phyloP scores from a whole-genome alignment of 2,329 filamentous ascomycete species.

The Fusarium sp. region DNA sequence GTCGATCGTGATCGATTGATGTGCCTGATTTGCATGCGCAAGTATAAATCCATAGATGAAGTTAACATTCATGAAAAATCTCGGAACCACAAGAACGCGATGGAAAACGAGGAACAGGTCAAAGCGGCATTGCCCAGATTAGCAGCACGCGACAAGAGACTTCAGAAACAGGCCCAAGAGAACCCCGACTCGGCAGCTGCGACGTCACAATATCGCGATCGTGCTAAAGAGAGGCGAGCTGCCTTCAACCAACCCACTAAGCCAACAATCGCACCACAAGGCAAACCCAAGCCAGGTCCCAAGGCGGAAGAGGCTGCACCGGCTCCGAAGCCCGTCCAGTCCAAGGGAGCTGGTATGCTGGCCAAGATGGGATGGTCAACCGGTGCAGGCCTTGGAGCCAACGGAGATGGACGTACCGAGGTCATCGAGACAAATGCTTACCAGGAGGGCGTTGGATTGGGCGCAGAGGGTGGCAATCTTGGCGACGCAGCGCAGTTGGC shows the following conservation, averaged over 20 bases:
- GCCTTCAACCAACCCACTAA: constrained; percentile 70
- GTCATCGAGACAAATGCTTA: constrained; percentile 73
- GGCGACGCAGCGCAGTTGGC: constrained; percentile 75
- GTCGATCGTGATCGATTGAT: constrained; percentile 63
- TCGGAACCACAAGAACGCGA: constrained; percentile 54
- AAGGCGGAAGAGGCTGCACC: constrained; percentile 34
- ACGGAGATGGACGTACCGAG: constrained; percentile 69
- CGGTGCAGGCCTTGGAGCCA: constrained; percentile 72
- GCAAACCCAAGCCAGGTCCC: constrained; percentile 45
- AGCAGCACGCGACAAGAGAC: constrained; percentile 52
- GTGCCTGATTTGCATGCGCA: constrained; percentile 59
- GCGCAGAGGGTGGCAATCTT: constrained; percentile 74
- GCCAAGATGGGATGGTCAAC: constrained; percentile 78
- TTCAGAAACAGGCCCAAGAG: constrained; percentile 45
- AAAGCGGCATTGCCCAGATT: constrained; percentile 59
- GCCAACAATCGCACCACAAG: constrained; percentile 52
- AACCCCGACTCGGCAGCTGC: constrained; percentile 38
- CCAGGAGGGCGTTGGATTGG: constrained; percentile 73
- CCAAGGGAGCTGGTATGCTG: constrained; percentile 73
- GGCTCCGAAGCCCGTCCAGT: constrained; percentile 51
- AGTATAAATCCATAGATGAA: constrained; percentile 56
- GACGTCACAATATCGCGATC: constrained; percentile 66
- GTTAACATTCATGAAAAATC: constrained; percentile 55
- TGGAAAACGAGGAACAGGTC: constrained; percentile 53
- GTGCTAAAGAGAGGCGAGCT: constrained; percentile 72